These are phyloP conservation scores for Claviceps fusiformis DNA, from an alignment of 2,329 filamentous ascomycete species.

Conservation along the genomic window DNA sequence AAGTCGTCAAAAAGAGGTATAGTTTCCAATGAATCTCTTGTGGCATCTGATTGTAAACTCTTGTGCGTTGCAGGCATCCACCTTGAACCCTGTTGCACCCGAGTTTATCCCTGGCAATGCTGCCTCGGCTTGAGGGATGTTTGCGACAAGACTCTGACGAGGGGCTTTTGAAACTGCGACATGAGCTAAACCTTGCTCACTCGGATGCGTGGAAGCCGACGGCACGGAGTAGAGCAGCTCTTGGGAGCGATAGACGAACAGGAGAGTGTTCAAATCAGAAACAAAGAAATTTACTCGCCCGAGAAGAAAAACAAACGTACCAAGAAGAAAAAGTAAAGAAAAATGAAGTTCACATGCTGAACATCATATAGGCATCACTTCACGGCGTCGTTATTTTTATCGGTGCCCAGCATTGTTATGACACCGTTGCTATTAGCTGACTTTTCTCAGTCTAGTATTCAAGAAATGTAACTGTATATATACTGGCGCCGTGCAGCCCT, in stretches of 20 bases:
- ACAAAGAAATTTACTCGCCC: too few species aligned
- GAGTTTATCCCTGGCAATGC: constrained; percentile 34
- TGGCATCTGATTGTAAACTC: constrained; percentile 24
- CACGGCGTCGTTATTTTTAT: neutral
- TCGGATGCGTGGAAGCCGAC: neutral
- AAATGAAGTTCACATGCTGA: neutral
- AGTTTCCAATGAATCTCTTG: neutral
- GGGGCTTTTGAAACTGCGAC: neutral
- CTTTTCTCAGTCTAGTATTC: too few species aligned
- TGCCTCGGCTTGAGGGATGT: neutral
- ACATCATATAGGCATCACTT: neutral
- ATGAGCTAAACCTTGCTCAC: neutral
- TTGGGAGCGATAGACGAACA: too few species aligned
- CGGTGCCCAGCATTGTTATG: neutral
- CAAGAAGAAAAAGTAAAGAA: too few species aligned
- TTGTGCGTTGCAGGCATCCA: constrained; percentile 31
- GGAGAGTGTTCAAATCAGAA: neutral
- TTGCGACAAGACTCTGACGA: neutral
- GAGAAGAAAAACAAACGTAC: too few species aligned
- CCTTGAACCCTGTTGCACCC: constrained; percentile 41
- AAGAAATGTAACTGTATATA: too few species aligned
- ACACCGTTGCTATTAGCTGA: too few species aligned
- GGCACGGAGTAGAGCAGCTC: neutral
- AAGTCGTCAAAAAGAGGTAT: constrained; percentile 35
- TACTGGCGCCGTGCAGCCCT: too few species aligned